phyloP scores from a whole-genome alignment of 768 basidiomycete genomes.

The Termitomyces sp. region DNA sequence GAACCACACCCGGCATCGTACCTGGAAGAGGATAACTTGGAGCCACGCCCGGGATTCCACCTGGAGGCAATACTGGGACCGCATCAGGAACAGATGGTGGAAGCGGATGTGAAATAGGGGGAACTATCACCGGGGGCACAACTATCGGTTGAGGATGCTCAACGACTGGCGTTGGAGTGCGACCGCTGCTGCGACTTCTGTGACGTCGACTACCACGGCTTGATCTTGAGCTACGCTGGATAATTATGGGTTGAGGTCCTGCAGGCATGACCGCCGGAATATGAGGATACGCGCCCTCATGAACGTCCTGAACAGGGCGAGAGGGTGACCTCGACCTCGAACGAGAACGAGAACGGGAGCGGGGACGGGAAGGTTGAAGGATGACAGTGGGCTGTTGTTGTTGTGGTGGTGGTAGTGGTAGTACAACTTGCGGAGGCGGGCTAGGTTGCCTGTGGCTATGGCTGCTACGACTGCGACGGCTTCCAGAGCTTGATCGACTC shows the following conservation, averaged over 20 bases:
- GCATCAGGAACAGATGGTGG: neutral
- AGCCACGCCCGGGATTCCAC: neutral
- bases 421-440: neutral
- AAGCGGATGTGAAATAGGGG: neutral
- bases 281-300: neutral
- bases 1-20: neutral
- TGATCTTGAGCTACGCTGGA: neutral
- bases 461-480: neutral
- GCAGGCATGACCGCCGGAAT: neutral
- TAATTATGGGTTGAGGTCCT: neutral
- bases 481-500: slow-evolving; percentile 1
- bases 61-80: neutral
- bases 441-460: neutral
- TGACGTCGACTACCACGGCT: neutral
- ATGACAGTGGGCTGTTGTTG: neutral
- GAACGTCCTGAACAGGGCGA: neutral
- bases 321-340: neutral
- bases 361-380: neutral
- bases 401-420: neutral
- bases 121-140: neutral
- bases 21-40: neutral
- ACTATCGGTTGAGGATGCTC: neutral
- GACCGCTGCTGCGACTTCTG: neutral
- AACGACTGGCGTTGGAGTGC: neutral
- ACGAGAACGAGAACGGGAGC: slow-evolving; percentile 1